These are phyloP conservation scores for Ilex asprella DNA, from an alignment of 257 asterid genomes.

Conservation along the genomic window DNA sequence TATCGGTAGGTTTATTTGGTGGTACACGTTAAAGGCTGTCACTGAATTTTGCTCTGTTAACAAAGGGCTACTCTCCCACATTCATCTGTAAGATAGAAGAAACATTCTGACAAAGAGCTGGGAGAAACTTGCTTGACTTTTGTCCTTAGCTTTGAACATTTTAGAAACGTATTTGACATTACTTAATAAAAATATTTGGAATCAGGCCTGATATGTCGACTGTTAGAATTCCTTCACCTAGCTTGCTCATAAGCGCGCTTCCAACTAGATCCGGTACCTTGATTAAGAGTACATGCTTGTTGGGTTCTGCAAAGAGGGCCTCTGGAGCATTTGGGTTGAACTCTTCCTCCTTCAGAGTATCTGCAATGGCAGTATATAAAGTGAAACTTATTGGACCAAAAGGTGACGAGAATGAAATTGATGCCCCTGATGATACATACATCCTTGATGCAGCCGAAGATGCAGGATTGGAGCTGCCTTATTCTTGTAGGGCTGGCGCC, in stretches of 20 bases:
- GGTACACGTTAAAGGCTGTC: too few species aligned
- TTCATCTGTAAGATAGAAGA: too few species aligned
- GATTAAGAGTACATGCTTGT: constrained; percentile 37
- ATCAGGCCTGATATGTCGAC: constrained; percentile 65
- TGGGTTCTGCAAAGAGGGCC: constrained; percentile 37
- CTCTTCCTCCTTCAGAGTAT: constrained; percentile 38
- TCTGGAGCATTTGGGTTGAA: constrained; percentile 50
- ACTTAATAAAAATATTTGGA: too few species aligned
- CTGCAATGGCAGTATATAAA: constrained; percentile 63
- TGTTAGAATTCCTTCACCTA: constrained; percentile 37
- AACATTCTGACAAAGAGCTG: too few species aligned
- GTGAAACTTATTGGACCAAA: constrained; percentile 59
- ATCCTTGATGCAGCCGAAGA: constrained; percentile 72
- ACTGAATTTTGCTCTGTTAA: too few species aligned
- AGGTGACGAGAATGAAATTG: constrained; percentile 47
- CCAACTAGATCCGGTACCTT: constrained; percentile 27
- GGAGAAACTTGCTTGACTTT: too few species aligned
- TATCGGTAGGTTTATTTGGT: too few species aligned
- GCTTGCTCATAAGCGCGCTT: constrained; percentile 36
- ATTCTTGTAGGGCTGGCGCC: constrained; percentile 91
- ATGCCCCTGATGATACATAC: constrained; percentile 56
- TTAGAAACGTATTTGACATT: too few species aligned
- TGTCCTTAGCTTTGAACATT: too few species aligned
- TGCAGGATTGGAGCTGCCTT: constrained; percentile 72
- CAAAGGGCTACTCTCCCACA: too few species aligned